Evolutionary conservation across 2,329 filamentous ascomycete species (phyloP), one percentile per base, ranked within the genome.

Genomic region (Neonectria hederae): DNA sequence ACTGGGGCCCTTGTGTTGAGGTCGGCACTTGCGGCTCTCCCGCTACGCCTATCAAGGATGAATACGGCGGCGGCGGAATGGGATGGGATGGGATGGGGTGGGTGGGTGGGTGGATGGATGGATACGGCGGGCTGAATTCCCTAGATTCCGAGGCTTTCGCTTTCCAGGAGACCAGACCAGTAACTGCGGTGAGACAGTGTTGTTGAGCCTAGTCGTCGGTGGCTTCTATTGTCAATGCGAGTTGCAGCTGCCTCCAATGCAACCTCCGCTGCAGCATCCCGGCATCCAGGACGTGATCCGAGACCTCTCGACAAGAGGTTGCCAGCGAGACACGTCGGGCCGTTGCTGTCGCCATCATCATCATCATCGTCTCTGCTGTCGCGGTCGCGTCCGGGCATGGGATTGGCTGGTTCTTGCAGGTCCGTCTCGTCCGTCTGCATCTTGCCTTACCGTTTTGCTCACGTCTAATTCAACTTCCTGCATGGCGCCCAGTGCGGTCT

Each of bases 391-490:
- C 21, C 40, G 11, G 48, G 40, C 22, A 19, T 28, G 43, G 40
- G 54, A 65, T 65, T 65, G 63, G 63, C 42, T 57, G 46, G n/a
- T 22, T 30, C 19, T 19, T 13, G 35, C 28, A 57, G 43, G 46
- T 40, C 30, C 48, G 28, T 48, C 60, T 46, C n/a, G 46, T 63
- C 40, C 35, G 38, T 53, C 52, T 65, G 62, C 62, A 28, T 65
- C 51, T 52, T 43, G 49, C 49, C 51, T 58, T 49, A 49, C 61
- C 51, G 40, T 59, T 30, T 63, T 59, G 60, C 55, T 59, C 24
- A 35, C 55, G 42, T 63, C 54, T 63, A 59, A 55, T 63, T 51
- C 55, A 55, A 63, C 43, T 40, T 53, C n/a, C 51, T 59, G 61
- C 55, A 59, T 43, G 61, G 55, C 55, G 61, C 51, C 55, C 49